Conservation (phyloP, 1,139 yeast genomes). For the Saccharomycopsis crataegensis region DNA sequence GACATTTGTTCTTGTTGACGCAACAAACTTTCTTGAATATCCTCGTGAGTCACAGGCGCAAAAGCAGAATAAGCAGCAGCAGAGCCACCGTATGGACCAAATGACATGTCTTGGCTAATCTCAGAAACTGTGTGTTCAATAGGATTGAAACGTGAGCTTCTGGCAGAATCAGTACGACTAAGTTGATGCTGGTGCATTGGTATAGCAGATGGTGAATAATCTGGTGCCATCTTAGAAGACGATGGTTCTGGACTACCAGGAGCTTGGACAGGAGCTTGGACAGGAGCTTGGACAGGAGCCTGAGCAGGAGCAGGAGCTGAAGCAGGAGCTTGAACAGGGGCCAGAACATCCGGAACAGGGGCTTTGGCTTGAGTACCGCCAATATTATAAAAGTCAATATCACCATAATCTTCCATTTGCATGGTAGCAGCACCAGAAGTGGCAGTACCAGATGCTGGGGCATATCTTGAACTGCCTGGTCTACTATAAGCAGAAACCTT, state of each 20-base stretch:
- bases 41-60: constrained; percentile 20
- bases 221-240: background rate
- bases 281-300: background rate
- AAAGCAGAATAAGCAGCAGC: constrained; percentile 14
- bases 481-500: constrained; percentile 17
- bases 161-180: constrained; percentile 6
- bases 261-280: background rate
- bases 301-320: background rate
- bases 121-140: constrained; percentile 7
- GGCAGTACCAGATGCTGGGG: background rate
- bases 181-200: background rate
- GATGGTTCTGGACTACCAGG: background rate
- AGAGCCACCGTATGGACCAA: background rate
- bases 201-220: background rate
- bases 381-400: background rate
- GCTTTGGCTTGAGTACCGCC: background rate
- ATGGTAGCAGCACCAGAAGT: background rate
- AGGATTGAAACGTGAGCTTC: constrained; percentile 10
- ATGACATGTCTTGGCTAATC: constrained; percentile 3
- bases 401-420: background rate
- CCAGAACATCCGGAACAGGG: constrained; percentile 11
- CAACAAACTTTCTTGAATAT: constrained; percentile 15
- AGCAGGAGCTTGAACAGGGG: constrained; percentile 24
- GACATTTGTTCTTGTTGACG: background rate
- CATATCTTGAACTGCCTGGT: constrained; percentile 25